Percentiles rank a stretch among this genome's conserved stretches.
Evolutionary conservation across 805 yeast genomes (phyloP).

Genomic region (Priceomyces melissophilus): DNA sequence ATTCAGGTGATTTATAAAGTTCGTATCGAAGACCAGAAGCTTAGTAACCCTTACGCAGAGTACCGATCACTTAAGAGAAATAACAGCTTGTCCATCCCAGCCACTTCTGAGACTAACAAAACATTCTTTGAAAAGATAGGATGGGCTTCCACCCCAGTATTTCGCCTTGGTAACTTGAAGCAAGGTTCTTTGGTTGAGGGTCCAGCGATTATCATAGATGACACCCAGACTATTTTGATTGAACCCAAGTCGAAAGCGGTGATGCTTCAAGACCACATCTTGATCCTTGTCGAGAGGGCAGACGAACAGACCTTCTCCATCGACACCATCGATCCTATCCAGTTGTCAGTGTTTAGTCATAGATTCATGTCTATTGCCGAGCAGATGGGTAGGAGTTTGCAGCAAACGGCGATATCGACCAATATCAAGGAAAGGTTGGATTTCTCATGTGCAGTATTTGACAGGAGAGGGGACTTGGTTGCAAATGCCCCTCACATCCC

Average conservation of each 20-base stretch:
- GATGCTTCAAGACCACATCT: slow-evolving; percentile 59
- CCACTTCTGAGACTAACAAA: slow-evolving; percentile 49
- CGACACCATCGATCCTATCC: slow-evolving; percentile 55
- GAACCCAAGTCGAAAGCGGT: slow-evolving; percentile 60
- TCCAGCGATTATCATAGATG: slow-evolving; percentile 70
- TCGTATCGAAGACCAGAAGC: slow-evolving; percentile 32
- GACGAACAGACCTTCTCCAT: slow-evolving; percentile 13
- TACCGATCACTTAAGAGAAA: slow-evolving; percentile 3
- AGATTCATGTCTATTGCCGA: slow-evolving; percentile 90
- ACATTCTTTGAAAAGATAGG: slow-evolving; percentile 16
- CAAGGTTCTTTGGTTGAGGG: slow-evolving; percentile 57
- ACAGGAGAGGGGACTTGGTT: slow-evolving; percentile 60
- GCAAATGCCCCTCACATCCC: slow-evolving; percentile 91
- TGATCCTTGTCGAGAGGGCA: slow-evolving; percentile 33
- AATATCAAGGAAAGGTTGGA: slow-evolving; percentile 82
- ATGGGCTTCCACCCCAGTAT: slow-evolving; percentile 47
- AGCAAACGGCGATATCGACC: slow-evolving; percentile 76
- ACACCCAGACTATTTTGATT: slow-evolving; percentile 50
- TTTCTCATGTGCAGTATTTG: slow-evolving; percentile 81
- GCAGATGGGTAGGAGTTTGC: slow-evolving; percentile 79
- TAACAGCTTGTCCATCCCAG: slow-evolving; percentile 12
- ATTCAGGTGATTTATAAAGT: slow-evolving; percentile 44
- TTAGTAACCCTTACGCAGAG: slow-evolving; percentile 18
- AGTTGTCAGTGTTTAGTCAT: slow-evolving; percentile 74
- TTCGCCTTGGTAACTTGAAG: slow-evolving; percentile 48